These are phyloP conservation scores for Ricinus communis DNA, from an alignment of 345 rosid species.

Conservation along the genomic window DNA sequence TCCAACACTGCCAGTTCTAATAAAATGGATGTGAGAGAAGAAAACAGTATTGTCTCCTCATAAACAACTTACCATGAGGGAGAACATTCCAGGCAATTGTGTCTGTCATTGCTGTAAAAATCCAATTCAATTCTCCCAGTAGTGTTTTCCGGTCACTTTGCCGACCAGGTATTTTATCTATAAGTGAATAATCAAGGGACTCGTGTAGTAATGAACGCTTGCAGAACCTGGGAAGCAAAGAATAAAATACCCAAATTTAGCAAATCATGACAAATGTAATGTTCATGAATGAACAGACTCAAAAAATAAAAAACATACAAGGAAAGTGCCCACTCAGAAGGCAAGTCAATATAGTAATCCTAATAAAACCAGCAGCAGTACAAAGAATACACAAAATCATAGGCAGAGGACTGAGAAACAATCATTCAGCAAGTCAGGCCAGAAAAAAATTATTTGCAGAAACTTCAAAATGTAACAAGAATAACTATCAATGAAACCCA, in stretches of 20 bases:
- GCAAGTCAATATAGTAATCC: not conserved
- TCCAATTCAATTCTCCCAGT: conserved; percentile 98
- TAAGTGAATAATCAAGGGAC: conserved; percentile 75
- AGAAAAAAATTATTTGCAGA: too few species aligned
- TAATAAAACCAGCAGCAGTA: not conserved
- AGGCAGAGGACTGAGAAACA: not conserved
- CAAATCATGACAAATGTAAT: too few species aligned
- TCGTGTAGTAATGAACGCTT: conserved; percentile 84
- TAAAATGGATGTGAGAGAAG: conserved; percentile 5
- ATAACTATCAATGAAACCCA: too few species aligned
- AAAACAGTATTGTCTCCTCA: not conserved
- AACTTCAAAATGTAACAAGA: too few species aligned
- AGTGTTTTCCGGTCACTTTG: conserved; percentile 97
- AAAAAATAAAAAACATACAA: not conserved
- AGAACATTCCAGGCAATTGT: conserved; percentile 99
- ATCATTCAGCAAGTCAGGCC: not conserved
- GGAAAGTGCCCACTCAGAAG: too few species aligned
- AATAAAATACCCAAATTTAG: conserved; percentile 28
- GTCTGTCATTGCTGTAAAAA: conserved; percentile 97
- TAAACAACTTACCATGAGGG: conserved; percentile 78
- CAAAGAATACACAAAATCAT: not conserved
- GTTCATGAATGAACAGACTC: not conserved
- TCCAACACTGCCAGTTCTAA: not conserved
- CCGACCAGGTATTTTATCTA: conserved; percentile 97
- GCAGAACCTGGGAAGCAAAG: conserved; percentile 68